These are phyloP conservation scores for Oryza glaberrima DNA, from an alignment of 176 grass and related monocot genomes.

Conservation along the genomic window DNA sequence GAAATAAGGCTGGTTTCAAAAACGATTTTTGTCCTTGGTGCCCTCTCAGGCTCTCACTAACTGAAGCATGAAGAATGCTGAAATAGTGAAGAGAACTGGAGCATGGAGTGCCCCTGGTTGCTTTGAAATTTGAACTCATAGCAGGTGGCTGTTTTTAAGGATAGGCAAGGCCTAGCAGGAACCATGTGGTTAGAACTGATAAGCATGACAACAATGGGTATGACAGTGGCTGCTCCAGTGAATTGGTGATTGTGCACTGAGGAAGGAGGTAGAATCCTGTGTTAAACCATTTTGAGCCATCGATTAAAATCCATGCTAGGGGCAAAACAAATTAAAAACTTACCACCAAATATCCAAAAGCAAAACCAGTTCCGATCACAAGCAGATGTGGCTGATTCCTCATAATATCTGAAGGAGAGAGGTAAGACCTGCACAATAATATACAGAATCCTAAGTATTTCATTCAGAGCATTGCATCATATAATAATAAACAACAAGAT, in stretches of 20 bases:
- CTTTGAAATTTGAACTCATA: background rate
- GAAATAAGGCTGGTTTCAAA: background rate
- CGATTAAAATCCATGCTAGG: background rate
- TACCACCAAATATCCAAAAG: conserved; percentile 96
- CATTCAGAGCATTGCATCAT: background rate
- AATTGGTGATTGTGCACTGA: background rate
- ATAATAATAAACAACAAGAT: conserved; percentile 14
- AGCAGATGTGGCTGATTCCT: conserved; percentile 90
- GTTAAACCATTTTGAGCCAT: background rate
- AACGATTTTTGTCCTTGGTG: background rate
- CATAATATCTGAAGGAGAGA: conserved; percentile 94
- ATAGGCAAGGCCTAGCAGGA: background rate
- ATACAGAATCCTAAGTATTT: conserved; percentile 4
- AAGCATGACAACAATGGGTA: background rate
- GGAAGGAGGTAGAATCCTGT: background rate
- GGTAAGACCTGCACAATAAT: conserved; percentile 65
- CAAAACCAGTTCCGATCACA: conserved; percentile 93
- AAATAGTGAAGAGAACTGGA: background rate
- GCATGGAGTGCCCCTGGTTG: background rate
- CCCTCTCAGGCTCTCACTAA: background rate
- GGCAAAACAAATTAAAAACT: conserved; percentile 22
- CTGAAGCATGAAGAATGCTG: background rate
- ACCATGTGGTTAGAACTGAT: background rate
- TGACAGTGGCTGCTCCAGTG: background rate
- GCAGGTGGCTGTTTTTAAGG: background rate